Conservation (phyloP, 176 grass and related monocot genomes). For the Lolium perenne region DNA sequence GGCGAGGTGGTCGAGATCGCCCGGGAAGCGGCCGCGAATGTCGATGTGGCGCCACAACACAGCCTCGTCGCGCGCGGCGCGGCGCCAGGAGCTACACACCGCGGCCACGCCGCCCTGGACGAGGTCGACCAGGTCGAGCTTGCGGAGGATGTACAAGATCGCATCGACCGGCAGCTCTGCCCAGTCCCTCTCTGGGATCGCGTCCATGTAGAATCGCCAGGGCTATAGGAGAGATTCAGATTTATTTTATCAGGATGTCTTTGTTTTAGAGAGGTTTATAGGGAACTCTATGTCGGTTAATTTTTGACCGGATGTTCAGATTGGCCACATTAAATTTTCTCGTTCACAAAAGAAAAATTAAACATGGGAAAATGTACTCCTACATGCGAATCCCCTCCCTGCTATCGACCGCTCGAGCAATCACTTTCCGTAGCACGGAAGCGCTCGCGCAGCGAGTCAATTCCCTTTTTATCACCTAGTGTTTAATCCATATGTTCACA, state of each 20-base stretch:
- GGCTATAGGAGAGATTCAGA: background rate
- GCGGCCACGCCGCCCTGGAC: background rate
- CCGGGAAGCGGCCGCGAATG: background rate
- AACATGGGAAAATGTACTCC: background rate
- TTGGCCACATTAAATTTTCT: background rate
- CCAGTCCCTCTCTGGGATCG: background rate
- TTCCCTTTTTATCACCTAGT: too few species aligned
- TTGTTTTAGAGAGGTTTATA: too few species aligned
- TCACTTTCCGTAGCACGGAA: too few species aligned
- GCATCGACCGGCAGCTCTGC: conserved; percentile 10
- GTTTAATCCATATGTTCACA: too few species aligned
- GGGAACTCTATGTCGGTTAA: background rate
- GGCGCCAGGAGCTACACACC: conserved; percentile 11
- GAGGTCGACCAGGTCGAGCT: background rate
- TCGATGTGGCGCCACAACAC: conserved; percentile 12
- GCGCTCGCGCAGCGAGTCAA: too few species aligned
- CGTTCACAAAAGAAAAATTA: background rate
- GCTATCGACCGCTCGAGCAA: too few species aligned
- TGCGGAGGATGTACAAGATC: background rate
- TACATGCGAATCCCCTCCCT: too few species aligned
- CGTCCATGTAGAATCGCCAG: background rate
- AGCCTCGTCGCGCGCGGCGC: background rate
- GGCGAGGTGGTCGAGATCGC: background rate
- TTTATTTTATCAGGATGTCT: too few species aligned
- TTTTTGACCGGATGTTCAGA: background rate